Conservation (phyloP, 179 eudicot genomes). For the Patellifolia procumbens region DNA sequence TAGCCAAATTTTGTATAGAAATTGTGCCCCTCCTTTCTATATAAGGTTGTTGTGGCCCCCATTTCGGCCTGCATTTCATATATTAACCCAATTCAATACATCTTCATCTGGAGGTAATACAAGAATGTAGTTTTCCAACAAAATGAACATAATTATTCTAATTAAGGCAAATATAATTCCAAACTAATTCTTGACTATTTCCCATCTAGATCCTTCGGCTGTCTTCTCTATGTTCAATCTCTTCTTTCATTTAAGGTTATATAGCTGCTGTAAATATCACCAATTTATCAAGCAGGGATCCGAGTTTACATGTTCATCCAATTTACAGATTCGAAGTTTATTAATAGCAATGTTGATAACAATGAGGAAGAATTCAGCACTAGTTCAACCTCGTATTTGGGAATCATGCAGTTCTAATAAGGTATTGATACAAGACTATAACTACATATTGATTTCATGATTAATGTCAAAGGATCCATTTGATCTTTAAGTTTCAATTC, state of each 20-base stretch:
- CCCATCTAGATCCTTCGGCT: neutral
- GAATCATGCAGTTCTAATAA: too few relatives aligned
- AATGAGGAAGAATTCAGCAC: too few relatives aligned
- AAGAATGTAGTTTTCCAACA: conserved; percentile 20
- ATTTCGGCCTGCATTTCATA: neutral
- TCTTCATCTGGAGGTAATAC: conserved; percentile 21
- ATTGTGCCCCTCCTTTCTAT: conserved; percentile 12
- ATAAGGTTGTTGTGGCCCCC: conserved; percentile 11
- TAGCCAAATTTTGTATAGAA: conserved; percentile 35
- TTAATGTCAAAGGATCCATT: neutral
- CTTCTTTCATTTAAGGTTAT: neutral
- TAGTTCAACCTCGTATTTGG: too few relatives aligned
- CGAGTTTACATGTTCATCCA: neutral
- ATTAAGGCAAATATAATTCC: conserved; percentile 2
- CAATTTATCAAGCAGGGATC: neutral
- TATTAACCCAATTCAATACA: conserved; percentile 1
- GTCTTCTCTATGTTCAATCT: neutral
- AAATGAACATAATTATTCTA: conserved; percentile 11
- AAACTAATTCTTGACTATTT: neutral
- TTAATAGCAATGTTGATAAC: too few relatives aligned
- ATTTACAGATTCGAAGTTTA: too few relatives aligned
- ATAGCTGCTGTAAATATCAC: neutral
- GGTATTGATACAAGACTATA: too few relatives aligned
- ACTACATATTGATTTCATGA: neutral
- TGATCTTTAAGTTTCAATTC: conserved; percentile 13